Evolutionary conservation across 495 filamentous ascomycete genomes (phyloP).

Genomic region (Neurospora sp.): DNA sequence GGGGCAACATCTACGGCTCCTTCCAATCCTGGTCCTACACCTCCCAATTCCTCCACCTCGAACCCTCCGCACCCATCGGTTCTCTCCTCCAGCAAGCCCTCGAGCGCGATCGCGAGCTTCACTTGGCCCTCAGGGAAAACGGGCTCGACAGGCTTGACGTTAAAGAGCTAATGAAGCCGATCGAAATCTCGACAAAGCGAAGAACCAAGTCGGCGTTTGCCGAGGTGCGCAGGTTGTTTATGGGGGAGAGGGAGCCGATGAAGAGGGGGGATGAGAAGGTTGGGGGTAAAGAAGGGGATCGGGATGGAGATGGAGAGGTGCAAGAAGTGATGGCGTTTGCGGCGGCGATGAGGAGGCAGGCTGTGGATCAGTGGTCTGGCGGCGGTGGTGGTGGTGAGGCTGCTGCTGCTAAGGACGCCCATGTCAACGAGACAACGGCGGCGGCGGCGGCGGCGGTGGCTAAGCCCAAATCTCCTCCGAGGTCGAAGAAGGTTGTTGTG

Average conservation of each 20-base stretch:
- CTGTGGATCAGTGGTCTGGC: not conserved
- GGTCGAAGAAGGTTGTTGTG: not conserved
- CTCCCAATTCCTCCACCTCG: not conserved
- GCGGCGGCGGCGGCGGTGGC: not conserved
- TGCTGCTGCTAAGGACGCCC: not conserved
- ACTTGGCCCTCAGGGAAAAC: not conserved
- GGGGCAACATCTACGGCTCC: not conserved
- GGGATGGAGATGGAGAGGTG: not conserved
- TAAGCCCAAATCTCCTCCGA: not conserved
- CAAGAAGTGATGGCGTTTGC: not conserved
- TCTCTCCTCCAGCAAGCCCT: not conserved
- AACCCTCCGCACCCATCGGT: not conserved
- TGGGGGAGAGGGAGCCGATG: not conserved
- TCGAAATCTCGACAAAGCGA: not conserved
- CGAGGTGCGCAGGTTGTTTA: not conserved
- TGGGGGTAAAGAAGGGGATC: not conserved
- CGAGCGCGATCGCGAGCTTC: constrained; percentile 1
- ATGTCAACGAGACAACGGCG: not conserved
- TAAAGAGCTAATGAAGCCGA: not conserved
- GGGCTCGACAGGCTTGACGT: not conserved
- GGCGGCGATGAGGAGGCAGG: not conserved
- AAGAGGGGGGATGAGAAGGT: not conserved
- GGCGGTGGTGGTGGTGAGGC: not conserved
- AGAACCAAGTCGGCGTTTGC: not conserved
- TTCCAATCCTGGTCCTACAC: not conserved